Base-by-base conservation (phyloP, 2,329 filamentous ascomycete genomes). In the Dactylellina drechsleri region DNA sequence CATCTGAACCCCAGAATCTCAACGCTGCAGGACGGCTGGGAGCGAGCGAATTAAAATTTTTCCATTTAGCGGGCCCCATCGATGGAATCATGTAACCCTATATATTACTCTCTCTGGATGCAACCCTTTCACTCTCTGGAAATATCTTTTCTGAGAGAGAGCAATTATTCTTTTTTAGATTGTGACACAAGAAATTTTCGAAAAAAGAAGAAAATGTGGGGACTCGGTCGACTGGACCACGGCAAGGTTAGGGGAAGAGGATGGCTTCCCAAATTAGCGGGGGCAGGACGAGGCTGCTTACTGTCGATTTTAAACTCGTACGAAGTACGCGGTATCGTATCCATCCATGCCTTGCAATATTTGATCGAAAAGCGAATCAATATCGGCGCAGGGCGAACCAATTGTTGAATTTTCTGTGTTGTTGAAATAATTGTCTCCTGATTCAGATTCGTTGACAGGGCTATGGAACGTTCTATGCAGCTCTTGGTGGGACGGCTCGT, bases 341-440 rank as follows among this genome's bases (percentile, higher is more conserved):
- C 16, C 26, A 12, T 58, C 36, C 10, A 12, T 18, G 26, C 18
- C 16, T 10, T 36, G 31, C 31, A 36, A 36, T 36, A 36, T 36
- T n/a, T n/a, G 18, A 20, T n/a, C 1, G 3, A 28, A 6, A 18
- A 40, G 31, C 31, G 43, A 13, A 36, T 36, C 28, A 13, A 36
- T 36, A 36, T 36, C 31, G 31, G 26, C 26, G 7, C 26, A 7
- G 31, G 31, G 31, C 31, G 31, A 36, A 31, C 52, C 57, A 49
- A 36, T 53, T 74, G 70, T 71, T 71, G 70, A 74, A 64, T 74
- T 74, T 74, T 67, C 57, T 64, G 62, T 26, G 70, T 74, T 74
- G 70, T 47, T 47, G 15, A n/a, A 12, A 5, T 15, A 50, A 50
- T 50, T 54, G 52, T 50, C 68, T 74, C 70, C 70, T 74, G 70